Percentiles rank a stretch among this genome's conserved stretches.
Evolutionary conservation across 257 asterid genomes (phyloP).

Genomic region (Solanum pinnatisectum): DNA sequence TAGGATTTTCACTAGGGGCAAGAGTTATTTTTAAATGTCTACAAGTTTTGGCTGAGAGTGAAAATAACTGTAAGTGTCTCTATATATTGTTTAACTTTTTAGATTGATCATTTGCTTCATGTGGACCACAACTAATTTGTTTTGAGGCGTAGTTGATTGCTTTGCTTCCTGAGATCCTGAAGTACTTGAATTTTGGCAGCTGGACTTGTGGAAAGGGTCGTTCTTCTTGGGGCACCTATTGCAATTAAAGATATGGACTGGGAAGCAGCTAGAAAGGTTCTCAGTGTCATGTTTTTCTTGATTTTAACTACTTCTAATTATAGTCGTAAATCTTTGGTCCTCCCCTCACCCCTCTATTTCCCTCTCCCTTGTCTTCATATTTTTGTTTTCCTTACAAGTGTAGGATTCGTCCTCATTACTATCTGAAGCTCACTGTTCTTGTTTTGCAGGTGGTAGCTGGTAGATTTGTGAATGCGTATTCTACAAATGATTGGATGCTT

Average conservation of each 20-base stretch:
- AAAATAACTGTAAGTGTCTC: conserved; percentile 35
- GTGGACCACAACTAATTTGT: background rate
- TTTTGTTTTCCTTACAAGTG: background rate
- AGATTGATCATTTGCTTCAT: background rate
- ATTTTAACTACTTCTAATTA: background rate
- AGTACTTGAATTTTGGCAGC: conserved; percentile 26
- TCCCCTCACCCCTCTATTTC: background rate
- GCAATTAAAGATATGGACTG: conserved; percentile 70
- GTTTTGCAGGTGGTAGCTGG: conserved; percentile 76
- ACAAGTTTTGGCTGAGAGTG: conserved; percentile 64
- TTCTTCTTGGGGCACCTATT: conserved; percentile 92
- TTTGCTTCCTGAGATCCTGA: conserved; percentile 1
- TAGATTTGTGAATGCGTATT: conserved; percentile 76
- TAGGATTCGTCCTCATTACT: background rate
- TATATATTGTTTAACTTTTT: background rate
- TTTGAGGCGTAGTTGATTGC: background rate
- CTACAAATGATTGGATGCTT: conserved; percentile 93
- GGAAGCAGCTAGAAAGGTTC: conserved; percentile 89
- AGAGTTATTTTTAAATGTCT: conserved; percentile 88
- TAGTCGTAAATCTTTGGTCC: background rate
- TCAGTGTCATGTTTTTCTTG: background rate
- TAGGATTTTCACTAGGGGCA: conserved; percentile 98
- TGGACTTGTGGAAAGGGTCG: conserved; percentile 84
- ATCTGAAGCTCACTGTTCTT: conserved; percentile 6
- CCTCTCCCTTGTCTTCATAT: background rate